Evolutionary conservation across 805 yeast genomes (phyloP), one percentile per base, ranked within the genome.

Genomic region (Torulaspora microellipsoides): DNA sequence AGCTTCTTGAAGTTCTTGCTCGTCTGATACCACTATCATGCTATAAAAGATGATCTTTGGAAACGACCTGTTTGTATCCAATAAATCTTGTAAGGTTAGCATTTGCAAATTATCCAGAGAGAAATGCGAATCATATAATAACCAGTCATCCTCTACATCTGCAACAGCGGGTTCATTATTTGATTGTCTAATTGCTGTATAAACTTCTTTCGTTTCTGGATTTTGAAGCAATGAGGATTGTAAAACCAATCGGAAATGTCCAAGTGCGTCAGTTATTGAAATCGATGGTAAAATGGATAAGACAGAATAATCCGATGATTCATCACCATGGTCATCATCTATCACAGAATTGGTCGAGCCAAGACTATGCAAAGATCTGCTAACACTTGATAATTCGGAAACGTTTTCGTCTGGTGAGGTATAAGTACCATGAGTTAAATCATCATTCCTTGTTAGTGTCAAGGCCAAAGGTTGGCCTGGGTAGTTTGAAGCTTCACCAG

Each of bases 121-220:
- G 44, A 68, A 70, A 1, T 56, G 49, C 3, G 65, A 57, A 48
- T 70, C 74, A 41, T 69, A 70, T 4, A 69, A 47, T 11, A 69
- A 48, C 74, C 74, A 70, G 35, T 69, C 72, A 37, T 69, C 72
- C 12, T 59, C 59, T 31, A 64, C 54, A 46, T 58, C 54, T 4
- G 67, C 66, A 8, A 47, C 53, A 15, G 54, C 50, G 1, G 60
- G 58, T 29, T 54, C 56, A 36, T 55, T 57, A 30, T 52, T 51
- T 7, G 56, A 53, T 40, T 64, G 66, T 37, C 66, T 58, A 2
- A 64, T 60, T 1, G 66, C 67, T 1, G 68, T 64, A 29, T 46
- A 52, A 14, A 58, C 47, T 35, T 58, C 59, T n/a, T 51, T 51
- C 2, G 59, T 50, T 2, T 38, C 52, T 7, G 59, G 53, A 40